Conservation (phyloP, 129 eudicot species). For the Flaveria brownii region DNA sequence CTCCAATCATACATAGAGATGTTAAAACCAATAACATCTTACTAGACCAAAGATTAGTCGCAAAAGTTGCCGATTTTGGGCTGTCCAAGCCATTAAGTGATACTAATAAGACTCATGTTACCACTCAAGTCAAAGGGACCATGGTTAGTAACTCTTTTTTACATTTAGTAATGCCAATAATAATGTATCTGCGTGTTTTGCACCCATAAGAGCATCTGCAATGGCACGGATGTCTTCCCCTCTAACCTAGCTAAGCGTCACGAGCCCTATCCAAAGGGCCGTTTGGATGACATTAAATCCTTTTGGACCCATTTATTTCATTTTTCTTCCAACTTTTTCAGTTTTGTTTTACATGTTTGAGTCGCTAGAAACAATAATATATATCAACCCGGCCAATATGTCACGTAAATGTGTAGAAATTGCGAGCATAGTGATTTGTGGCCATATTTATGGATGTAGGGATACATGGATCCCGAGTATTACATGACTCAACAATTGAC, state of each 20-base stretch:
- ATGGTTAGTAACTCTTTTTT: slow-evolving; percentile 33
- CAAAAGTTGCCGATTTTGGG: slow-evolving; percentile 66
- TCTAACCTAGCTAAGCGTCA: no score
- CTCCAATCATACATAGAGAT: slow-evolving; percentile 9
- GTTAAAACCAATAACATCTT: slow-evolving; percentile 21
- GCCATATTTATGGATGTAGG: slow-evolving; percentile 30
- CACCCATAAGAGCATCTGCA: no score
- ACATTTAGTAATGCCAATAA: background rate
- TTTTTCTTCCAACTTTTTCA: background rate
- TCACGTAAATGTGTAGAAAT: background rate
- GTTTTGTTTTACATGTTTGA: background rate
- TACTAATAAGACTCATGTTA: slow-evolving; percentile 13
- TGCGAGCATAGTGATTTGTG: background rate
- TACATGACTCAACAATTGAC: slow-evolving; percentile 17
- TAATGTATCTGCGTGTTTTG: no score
- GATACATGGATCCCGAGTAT: slow-evolving; percentile 49
- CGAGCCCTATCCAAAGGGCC: no score
- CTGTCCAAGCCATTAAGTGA: slow-evolving; percentile 43
- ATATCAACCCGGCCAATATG: background rate
- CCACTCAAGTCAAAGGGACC: slow-evolving; percentile 48
- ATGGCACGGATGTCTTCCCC: no score
- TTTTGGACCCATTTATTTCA: background rate
- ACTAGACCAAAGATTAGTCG: slow-evolving; percentile 47
- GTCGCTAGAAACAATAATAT: background rate
- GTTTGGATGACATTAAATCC: no score